Percentiles rank a stretch among this genome's conserved stretches.
Conservation (phyloP, 345 rosid genomes). For the Euphorbia pulcherrima region DNA sequence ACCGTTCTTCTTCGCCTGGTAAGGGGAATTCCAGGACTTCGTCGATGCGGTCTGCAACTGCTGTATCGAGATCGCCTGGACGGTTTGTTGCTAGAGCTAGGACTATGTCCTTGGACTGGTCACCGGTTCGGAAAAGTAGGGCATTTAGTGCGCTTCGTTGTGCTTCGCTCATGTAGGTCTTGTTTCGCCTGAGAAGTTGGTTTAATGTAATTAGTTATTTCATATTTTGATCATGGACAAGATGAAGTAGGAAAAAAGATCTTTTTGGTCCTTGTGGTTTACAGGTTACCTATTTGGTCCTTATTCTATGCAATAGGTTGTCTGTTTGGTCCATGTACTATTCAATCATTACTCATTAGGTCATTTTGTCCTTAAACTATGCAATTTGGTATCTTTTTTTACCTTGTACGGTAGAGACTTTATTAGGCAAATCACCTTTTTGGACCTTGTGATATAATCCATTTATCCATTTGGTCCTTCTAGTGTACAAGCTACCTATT, state of each 20-base stretch:
- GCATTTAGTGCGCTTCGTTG: conserved; percentile 96
- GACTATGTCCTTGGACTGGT: conserved; percentile 92
- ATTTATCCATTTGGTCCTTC: no score
- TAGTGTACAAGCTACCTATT: no score
- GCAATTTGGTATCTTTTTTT: no score
- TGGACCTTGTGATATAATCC: no score
- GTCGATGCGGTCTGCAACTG: conserved; percentile 85
- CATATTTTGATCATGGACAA: not conserved
- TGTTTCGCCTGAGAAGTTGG: conserved; percentile 63
- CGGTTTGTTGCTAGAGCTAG: conserved; percentile 94
- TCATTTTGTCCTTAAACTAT: no score
- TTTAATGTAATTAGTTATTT: conserved; percentile 5
- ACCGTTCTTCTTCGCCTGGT: conserved; percentile 79
- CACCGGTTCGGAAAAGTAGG: conserved; percentile 87
- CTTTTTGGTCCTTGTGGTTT: no score
- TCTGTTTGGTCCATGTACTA: no score
- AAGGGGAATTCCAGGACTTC: conserved; percentile 88
- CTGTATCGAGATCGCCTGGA: conserved; percentile 98
- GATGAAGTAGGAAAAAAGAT: not conserved
- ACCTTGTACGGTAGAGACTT: no score
- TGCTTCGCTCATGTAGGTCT: conserved; percentile 96
- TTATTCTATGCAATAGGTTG: no score
- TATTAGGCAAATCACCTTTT: no score
- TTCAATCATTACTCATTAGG: no score
- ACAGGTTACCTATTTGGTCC: no score